Evolutionary conservation across 768 basidiomycete species (phyloP).

Genomic region (Ramaria sp.): DNA sequence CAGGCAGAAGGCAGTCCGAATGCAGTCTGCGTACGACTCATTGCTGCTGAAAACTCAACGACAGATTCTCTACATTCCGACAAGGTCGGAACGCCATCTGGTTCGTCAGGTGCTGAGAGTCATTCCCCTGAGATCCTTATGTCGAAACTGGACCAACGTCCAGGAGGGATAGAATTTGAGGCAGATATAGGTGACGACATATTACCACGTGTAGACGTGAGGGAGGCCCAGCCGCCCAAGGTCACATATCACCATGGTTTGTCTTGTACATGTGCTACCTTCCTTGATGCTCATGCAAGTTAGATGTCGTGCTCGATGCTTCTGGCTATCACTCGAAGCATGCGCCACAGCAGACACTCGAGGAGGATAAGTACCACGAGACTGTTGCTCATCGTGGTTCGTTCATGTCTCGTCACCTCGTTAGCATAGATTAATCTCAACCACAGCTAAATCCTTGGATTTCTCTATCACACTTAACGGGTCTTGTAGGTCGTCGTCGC

Average conservation of each 20-base stretch:
- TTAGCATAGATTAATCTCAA: not conserved
- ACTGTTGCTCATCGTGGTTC: not conserved
- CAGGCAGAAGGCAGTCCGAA: not conserved
- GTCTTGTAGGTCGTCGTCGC: slow-evolving; percentile 7
- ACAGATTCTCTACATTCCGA: not conserved
- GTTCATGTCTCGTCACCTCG: not conserved
- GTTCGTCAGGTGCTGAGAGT: no score
- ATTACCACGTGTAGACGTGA: slow-evolving; percentile 30
- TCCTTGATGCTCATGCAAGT: slow-evolving; percentile 5
- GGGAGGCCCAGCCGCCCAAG: slow-evolving; percentile 37
- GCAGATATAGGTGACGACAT: slow-evolving; percentile 35
- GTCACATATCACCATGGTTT: slow-evolving; percentile 53
- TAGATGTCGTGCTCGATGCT: slow-evolving; percentile 73
- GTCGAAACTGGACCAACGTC: not conserved
- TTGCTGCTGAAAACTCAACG: not conserved
- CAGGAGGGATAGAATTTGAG: not conserved
- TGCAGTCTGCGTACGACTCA: not conserved
- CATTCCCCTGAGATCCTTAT: not conserved
- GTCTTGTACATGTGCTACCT: slow-evolving; percentile 2
- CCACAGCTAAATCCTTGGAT: not conserved
- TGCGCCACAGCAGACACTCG: slow-evolving; percentile 20
- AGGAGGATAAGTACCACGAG: slow-evolving; percentile 4
- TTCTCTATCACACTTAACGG: not conserved
- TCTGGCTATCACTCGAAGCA: slow-evolving; percentile 62
- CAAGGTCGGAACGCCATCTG: not conserved